Base-by-base conservation (phyloP, 306 rosid species). In the Cicer chorassanicum region DNA sequence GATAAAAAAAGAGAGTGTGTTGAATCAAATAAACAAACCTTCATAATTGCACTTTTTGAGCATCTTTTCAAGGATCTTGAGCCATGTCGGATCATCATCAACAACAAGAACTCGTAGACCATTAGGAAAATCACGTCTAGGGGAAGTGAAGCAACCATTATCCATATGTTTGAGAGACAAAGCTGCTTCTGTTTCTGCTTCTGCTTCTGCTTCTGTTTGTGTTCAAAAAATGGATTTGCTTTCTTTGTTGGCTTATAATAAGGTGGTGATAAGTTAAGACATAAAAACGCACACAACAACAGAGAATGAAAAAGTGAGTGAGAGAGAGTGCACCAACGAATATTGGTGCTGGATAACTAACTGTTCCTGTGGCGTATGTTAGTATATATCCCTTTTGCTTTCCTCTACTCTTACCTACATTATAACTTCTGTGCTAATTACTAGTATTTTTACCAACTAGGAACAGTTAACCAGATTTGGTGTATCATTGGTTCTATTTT, bases 1-100 rank as follows among this genome's bases (percentile, higher is more conserved):
- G 42, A 74, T 29, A 18, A 73, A 40, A 74, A 43, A 48, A 70
- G 55, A 39, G 41, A 72, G 24, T 24, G 13, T 19, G 7, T 43
- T 7, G 24, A 69, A 36, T 1, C 4, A 34, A 21, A 66, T 6
- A 44, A 68, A 67, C 94, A 29, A 69, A 78, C 98, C 98, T 73
- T 94, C 98, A 42, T 91, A 91, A 34, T 89, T 84, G 71, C 98
- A 94, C 81, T 90, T 94, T 77, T 90, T 94, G 43, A 94, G 96
- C 98, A 94, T 94, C 95, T 94, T 94, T 66, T 94, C 98, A 66
- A 94, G 88, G 84, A 94, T 91, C 86, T 80, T 94, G 8, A 94
- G 88, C 98, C 98, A 94, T 14, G 98, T 94, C 6, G 95, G 97
- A 65, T 94, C 98, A 74, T 94, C 98, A 51, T 94, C 98, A 8